Base-by-base conservation (phyloP, 306 rosid species). In the Purshia tridentata region DNA sequence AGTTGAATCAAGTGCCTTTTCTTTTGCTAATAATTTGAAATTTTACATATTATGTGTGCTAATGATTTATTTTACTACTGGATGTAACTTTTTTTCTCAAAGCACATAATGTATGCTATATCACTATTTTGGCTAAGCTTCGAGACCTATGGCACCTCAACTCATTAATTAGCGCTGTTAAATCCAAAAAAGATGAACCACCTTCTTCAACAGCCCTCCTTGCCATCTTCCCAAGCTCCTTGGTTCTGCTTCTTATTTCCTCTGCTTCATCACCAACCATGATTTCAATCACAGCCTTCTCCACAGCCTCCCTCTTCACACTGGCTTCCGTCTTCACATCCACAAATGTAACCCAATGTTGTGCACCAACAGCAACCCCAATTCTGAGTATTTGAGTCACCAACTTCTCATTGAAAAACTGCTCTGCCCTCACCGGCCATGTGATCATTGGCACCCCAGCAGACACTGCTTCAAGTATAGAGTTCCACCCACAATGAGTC, bases 401-500 rank as follows among this genome's bases (percentile, higher is more conserved):
- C 56, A 84, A 44, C 62, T 74, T 80, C 85, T 77, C 87, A 51
- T 84, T 80, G 76, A 70, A 74, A 71, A 84, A 80, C 15, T 84
- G 87, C 39, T 80, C 85, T 0, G 82, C 83, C 6, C 79, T 22
- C 62, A 74, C 47, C 3, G 85, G 87, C 87, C 87, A 84, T 16
- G 85, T 84, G 48, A 84, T 71, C 85, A 84, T 77, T 4, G 81
- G 81, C 14, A 84, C 46, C 5, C 85, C 87, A 4, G 82, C 80
- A 20, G 76, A 9, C 4, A 81, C 49, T 6, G 78, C 87, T 77
- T 84, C 85, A 59, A 81, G 47, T 14, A 58, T 68, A 1, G 83
- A 84, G 59, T 84, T 84, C 88, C 88, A 84, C 9, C 88, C 86
- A 40, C 86, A 81, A 41, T 84, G 88, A 20, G 85, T 84, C 79